Evolutionary conservation across 805 yeast species (phyloP).

Genomic region (Yarrowia sp.): DNA sequence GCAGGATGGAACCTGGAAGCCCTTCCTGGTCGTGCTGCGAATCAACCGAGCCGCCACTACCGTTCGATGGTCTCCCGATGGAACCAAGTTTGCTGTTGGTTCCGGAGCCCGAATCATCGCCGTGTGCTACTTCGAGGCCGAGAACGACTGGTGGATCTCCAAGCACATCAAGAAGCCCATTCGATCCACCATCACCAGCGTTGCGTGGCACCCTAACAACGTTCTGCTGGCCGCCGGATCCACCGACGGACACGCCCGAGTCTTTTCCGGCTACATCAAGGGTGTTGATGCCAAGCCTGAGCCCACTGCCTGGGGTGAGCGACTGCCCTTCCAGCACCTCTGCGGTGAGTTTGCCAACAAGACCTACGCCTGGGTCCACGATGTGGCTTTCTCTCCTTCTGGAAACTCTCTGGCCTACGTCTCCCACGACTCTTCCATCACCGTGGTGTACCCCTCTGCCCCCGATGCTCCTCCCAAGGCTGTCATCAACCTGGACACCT

Average conservation of each 20-base stretch:
- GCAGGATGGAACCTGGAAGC: slow-evolving; percentile 63
- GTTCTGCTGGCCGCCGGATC: slow-evolving; percentile 87
- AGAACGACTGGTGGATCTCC: slow-evolving; percentile 99
- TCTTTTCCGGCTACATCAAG: slow-evolving; percentile 83
- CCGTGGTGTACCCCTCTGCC: slow-evolving; percentile 73
- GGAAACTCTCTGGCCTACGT: slow-evolving; percentile 78
- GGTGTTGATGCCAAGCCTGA: slow-evolving; percentile 81
- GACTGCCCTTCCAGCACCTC: slow-evolving; percentile 88
- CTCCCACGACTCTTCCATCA: slow-evolving; percentile 82
- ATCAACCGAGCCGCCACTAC: slow-evolving; percentile 93
- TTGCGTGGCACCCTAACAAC: slow-evolving; percentile 92
- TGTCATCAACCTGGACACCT: slow-evolving; percentile 56
- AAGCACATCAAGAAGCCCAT: slow-evolving; percentile 96
- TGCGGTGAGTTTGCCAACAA: slow-evolving; percentile 75
- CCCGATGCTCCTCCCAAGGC: slow-evolving; percentile 61
- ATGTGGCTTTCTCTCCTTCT: slow-evolving; percentile 75
- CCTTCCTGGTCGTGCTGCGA: slow-evolving; percentile 86
- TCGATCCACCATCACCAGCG: slow-evolving; percentile 74
- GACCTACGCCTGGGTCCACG: slow-evolving; percentile 88
- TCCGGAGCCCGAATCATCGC: slow-evolving; percentile 93
- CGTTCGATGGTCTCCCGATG: slow-evolving; percentile 93
- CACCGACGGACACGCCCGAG: slow-evolving; percentile 88
- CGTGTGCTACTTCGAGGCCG: slow-evolving; percentile 91
- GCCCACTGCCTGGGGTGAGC: slow-evolving; percentile 86
- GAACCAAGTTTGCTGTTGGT: slow-evolving; percentile 95